These are phyloP conservation scores for Chlamydomonas schloesseri DNA, from an alignment of 139 green algal species.

Conservation along the genomic window DNA sequence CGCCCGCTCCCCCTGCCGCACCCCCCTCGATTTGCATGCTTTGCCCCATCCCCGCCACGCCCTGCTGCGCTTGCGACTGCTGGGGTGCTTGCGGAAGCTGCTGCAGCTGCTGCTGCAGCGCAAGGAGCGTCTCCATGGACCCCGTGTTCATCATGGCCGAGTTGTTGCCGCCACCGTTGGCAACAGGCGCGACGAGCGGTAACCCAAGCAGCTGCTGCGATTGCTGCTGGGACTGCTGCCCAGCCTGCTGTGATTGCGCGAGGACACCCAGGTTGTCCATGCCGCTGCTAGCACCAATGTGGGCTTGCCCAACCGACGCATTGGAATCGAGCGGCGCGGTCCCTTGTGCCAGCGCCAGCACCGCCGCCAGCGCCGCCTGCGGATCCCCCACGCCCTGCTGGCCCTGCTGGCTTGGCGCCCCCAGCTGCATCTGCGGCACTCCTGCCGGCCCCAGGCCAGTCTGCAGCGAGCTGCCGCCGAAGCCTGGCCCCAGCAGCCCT, in stretches of 20 bases:
- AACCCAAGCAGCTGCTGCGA: not conserved
- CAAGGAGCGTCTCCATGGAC: not conserved
- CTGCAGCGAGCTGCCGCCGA: not conserved
- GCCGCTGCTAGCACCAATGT: not conserved
- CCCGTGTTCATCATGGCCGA: not conserved
- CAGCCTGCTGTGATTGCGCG: not conserved
- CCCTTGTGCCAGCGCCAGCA: not conserved
- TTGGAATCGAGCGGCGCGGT: not conserved
- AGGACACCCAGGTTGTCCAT: not conserved
- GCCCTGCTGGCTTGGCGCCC: not conserved
- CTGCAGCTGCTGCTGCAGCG: not conserved
- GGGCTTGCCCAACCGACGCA: not conserved
- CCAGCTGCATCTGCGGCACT: not conserved
- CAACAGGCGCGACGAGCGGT: not conserved
- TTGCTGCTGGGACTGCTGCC: not conserved
- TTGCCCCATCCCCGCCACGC: not conserved
- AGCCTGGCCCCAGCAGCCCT: not conserved
- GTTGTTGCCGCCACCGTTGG: not conserved
- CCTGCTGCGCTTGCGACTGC: not conserved
- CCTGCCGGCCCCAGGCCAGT: not conserved
- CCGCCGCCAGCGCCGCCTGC: slow-evolving; percentile 1
- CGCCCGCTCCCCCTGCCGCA: not conserved
- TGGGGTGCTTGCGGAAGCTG: not conserved
- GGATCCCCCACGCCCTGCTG: not conserved
- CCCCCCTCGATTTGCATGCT: not conserved